These are phyloP conservation scores for Kwoniella europaea DNA, from an alignment of 768 basidiomycete species.

Conservation along the genomic window DNA sequence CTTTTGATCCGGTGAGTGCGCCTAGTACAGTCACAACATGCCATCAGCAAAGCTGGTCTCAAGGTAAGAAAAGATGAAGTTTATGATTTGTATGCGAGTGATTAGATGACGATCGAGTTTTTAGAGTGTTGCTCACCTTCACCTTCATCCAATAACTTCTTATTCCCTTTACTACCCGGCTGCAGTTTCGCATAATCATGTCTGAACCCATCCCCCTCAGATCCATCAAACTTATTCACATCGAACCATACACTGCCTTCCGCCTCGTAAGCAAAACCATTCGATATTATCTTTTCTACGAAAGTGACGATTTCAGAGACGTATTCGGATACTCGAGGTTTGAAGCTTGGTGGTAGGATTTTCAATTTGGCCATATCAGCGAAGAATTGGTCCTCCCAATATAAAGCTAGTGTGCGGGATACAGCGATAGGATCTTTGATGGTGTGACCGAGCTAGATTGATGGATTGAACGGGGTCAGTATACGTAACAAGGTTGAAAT, in stretches of 20 bases:
- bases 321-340: constrained; percentile 96
- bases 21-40: constrained; percentile 58
- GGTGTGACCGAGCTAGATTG: constrained; percentile 71
- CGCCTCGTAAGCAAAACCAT: constrained; percentile 80
- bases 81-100: not conserved
- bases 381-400: constrained; percentile 91
- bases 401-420: constrained; percentile 76
- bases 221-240: constrained; percentile 76
- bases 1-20: constrained; percentile 65
- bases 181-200: constrained; percentile 94
- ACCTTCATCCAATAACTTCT: constrained; percentile 83
- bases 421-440: constrained; percentile 81
- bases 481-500: not conserved
- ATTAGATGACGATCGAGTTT: not conserved
- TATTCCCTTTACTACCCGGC: constrained; percentile 94
- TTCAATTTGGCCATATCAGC: constrained; percentile 86
- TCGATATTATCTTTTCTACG: constrained; percentile 79
- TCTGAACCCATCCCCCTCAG: constrained; percentile 62
- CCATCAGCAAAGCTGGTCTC: not conserved
- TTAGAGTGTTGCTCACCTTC: constrained; percentile 67
- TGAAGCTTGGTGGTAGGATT: constrained; percentile 82
- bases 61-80: too few relatives aligned
- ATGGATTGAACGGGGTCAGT: not conserved
- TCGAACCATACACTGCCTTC: constrained; percentile 92
- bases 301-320: constrained; percentile 92